Base-by-base conservation (phyloP, 2,329 filamentous ascomycete species). In the Fusarium bulbicola region DNA sequence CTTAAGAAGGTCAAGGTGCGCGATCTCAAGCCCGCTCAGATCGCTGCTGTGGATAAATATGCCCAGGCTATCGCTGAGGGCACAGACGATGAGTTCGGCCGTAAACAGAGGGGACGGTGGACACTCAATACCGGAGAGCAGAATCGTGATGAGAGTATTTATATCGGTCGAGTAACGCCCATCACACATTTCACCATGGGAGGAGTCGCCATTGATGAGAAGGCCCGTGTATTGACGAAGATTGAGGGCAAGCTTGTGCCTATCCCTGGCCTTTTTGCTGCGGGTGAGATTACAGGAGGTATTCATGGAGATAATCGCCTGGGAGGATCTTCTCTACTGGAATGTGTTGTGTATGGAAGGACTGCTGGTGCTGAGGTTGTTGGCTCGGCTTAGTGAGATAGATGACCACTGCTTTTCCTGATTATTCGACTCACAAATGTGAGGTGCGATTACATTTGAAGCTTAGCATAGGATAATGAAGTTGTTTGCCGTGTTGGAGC, bases 181-280 rank as follows among this genome's bases (percentile, higher is more conserved):
- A 88, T 92, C 1, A 84, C 89, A 5, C 90, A 92, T 75, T 92
- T 92, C 74, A 92, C 90, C 4, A 92, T 92, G 90, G 90, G 90
- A 9, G 90, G 90, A 1, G 89, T 87, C 0, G 82, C 86, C 6
- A 89, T 92, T 71, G 87, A 89, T 72, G 81, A 86, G 12, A 81
- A 84, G 49, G 84, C 85, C 2, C 85, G 87, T 69, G 85, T 92
- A 0, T 74, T 92, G 18, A 79, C 77, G 13, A 75, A 80, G 5
- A 79, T 74, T 0, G 77, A 75, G 7, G 80, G 82, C 11, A 76
- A 80, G 6, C 78, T 83, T 18, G 77, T 77, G 37, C 84, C 84
- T 1, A 87, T 92, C 39, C 76, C 82, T 7, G 90, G 90, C 0
- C 73, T 92, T 1, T 92, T 89, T 86, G 89, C 86, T 0, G 90